Percentiles rank a stretch among this genome's conserved stretches.
phyloP scores from a whole-genome alignment of 768 basidiomycete genomes.

The Pleurotus citrinopileatus region DNA sequence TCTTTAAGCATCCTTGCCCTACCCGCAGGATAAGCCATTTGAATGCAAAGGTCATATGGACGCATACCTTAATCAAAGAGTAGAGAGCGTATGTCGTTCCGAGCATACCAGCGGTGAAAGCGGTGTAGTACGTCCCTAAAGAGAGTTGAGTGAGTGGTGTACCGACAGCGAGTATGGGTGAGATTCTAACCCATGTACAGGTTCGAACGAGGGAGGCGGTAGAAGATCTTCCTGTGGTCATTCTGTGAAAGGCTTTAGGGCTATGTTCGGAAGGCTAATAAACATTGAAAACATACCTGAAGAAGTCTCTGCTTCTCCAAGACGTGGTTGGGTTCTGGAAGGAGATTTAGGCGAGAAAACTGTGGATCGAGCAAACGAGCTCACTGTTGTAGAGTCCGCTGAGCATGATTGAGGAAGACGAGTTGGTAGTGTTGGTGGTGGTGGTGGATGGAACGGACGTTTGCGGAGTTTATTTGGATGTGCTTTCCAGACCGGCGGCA shows the following conservation, averaged over 20 bases:
- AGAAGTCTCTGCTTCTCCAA: conserved; percentile 61
- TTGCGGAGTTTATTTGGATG: conserved; percentile 41
- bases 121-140: conserved; percentile 51
- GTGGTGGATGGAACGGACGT: conserved; percentile 28
- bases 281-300: conserved; percentile 47
- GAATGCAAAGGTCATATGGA: not conserved
- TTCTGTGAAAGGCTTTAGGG: conserved; percentile 25
- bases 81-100: conserved; percentile 50
- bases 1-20: conserved; percentile 5
- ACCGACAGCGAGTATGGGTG: not conserved
- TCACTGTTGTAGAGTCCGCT: conserved; percentile 65
- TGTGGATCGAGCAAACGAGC: conserved; percentile 18
- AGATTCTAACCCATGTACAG: conserved; percentile 59
- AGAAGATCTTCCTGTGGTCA: conserved; percentile 51
- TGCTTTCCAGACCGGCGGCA: conserved; percentile 5
- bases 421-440: conserved; percentile 18
- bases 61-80: conserved; percentile 42
- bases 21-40: not conserved
- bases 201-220: conserved; percentile 57
- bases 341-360: not conserved
- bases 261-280: conserved; percentile 11
- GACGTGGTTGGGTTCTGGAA: conserved; percentile 56
- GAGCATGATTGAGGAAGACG: conserved; percentile 40
- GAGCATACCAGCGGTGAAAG: conserved; percentile 52
- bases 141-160: conserved; percentile 3